phyloP scores from a whole-genome alignment of 1,139 yeast species.

The Sugiyamaella xylanicola region DNA sequence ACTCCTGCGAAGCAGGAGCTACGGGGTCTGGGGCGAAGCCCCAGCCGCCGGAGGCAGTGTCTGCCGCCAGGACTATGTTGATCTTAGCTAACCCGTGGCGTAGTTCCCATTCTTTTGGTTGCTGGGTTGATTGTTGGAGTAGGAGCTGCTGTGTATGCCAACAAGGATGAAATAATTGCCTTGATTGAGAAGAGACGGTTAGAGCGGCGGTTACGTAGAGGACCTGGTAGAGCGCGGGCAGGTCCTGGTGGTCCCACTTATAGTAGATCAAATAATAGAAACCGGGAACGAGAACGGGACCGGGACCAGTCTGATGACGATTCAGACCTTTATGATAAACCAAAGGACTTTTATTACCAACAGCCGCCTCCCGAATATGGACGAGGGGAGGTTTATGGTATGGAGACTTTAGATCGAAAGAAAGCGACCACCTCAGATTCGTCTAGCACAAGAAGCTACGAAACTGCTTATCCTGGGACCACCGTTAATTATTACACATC shows the following conservation, averaged over 20 bases:
- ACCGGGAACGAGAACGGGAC: not conserved
- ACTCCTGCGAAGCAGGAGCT: no score
- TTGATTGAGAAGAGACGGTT: slow-evolving; percentile 29
- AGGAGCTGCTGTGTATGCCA: slow-evolving; percentile 33
- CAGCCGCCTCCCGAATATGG: not conserved
- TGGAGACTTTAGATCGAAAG: slow-evolving; percentile 14
- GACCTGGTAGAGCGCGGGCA: slow-evolving; percentile 14
- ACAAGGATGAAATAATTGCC: slow-evolving; percentile 33
- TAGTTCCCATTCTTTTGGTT: slow-evolving; percentile 32
- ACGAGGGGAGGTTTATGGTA: slow-evolving; percentile 14
- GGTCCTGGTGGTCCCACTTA: not conserved
- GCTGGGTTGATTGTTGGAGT: slow-evolving; percentile 37
- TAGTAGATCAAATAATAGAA: not conserved
- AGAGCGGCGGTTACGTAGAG: slow-evolving; percentile 27
- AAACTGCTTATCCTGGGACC: slow-evolving; percentile 17
- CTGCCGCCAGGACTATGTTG: no score
- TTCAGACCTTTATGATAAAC: slow-evolving; percentile 23
- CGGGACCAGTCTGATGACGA: slow-evolving; percentile 21
- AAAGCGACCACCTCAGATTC: not conserved
- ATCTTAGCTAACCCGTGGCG: not conserved
- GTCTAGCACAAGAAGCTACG: slow-evolving; percentile 7
- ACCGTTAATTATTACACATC: slow-evolving; percentile 27
- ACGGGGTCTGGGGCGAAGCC: no score
- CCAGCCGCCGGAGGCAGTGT: no score
- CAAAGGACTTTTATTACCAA: slow-evolving; percentile 11